Evolutionary conservation across 1,284 basidiomycete genomes (phyloP).

Genomic region (Trametes polyzona): DNA sequence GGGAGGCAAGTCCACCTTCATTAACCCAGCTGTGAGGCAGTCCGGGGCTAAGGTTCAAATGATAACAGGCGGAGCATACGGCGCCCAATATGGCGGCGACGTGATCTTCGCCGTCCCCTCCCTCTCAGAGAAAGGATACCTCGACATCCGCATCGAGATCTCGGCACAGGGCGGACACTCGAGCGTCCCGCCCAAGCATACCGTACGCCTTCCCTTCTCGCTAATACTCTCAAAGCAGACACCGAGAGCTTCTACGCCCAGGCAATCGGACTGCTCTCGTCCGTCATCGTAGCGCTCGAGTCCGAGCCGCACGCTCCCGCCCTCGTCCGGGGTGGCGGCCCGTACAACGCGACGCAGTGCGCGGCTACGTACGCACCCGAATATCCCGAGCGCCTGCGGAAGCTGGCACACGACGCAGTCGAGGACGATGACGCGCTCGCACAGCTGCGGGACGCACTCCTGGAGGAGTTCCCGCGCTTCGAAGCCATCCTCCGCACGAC

Average conservation of each 20-base stretch:
- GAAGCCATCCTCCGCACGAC: constrained; percentile 59
- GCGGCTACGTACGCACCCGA: constrained; percentile 29
- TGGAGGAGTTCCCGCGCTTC: constrained; percentile 30
- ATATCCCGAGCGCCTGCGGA: constrained; percentile 23
- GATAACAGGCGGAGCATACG: constrained; percentile 36
- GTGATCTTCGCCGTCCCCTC: constrained; percentile 51
- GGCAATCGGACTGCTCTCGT: constrained; percentile 59
- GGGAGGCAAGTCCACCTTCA: constrained; percentile 39
- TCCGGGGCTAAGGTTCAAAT: background rate
- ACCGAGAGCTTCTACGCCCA: constrained; percentile 21
- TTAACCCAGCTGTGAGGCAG: background rate
- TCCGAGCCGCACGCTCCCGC: constrained; percentile 43
- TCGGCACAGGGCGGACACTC: constrained; percentile 68
- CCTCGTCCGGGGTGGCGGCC: constrained; percentile 35
- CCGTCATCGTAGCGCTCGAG: constrained; percentile 53
- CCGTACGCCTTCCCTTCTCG: constrained; percentile 38
- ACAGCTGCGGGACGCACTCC: constrained; percentile 42
- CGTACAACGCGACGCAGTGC: constrained; percentile 30
- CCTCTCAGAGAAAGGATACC: constrained; percentile 68
- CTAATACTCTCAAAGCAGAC: no score
- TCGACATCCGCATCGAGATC: constrained; percentile 53
- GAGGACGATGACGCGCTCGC: constrained; percentile 30
- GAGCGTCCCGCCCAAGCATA: constrained; percentile 60
- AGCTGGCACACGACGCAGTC: constrained; percentile 18
- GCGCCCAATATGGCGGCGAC: constrained; percentile 36